Percentiles rank a stretch among this genome's conserved stretches.
These are phyloP conservation scores for Daldinia grandis DNA, from an alignment of 495 filamentous ascomycete genomes.

Conservation along the genomic window DNA sequence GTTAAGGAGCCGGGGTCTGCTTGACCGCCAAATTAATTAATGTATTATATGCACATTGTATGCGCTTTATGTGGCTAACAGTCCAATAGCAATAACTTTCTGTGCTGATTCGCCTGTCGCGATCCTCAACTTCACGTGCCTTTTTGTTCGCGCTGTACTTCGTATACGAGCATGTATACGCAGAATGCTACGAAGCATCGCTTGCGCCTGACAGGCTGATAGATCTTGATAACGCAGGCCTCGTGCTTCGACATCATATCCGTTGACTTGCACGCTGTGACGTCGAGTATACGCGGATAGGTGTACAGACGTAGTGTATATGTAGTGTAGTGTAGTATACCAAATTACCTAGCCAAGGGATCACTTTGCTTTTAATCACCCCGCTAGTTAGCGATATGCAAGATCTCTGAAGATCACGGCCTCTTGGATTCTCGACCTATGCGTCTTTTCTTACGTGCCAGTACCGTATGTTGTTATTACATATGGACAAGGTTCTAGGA, in stretches of 20 bases:
- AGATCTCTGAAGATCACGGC: slow-evolving; percentile 36
- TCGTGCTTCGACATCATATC: slow-evolving; percentile 37
- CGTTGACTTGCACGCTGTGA: background rate
- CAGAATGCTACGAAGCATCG: background rate
- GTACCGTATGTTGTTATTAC: background rate
- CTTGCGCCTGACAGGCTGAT: background rate
- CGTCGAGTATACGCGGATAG: background rate
- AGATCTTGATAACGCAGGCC: slow-evolving; percentile 9
- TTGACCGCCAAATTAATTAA: slow-evolving; percentile 34
- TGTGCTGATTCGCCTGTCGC: background rate
- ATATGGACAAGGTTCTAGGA: background rate
- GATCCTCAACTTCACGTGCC: slow-evolving; percentile 18
- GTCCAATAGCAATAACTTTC: background rate
- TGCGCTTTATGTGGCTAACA: background rate
- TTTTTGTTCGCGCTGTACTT: background rate
- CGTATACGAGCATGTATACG: background rate
- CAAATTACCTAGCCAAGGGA: background rate
- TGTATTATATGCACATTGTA: slow-evolving; percentile 16
- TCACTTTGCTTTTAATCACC: slow-evolving; percentile 7
- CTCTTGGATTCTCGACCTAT: slow-evolving; percentile 11
- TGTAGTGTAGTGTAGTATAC: background rate
- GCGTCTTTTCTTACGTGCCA: slow-evolving; percentile 2
- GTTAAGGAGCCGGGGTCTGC: slow-evolving; percentile 12
- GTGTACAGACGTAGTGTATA: too few relatives aligned
- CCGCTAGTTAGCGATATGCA: slow-evolving; percentile 33